Base-by-base conservation (phyloP, 345 rosid genomes). In the Sapria himalayana region DNA sequence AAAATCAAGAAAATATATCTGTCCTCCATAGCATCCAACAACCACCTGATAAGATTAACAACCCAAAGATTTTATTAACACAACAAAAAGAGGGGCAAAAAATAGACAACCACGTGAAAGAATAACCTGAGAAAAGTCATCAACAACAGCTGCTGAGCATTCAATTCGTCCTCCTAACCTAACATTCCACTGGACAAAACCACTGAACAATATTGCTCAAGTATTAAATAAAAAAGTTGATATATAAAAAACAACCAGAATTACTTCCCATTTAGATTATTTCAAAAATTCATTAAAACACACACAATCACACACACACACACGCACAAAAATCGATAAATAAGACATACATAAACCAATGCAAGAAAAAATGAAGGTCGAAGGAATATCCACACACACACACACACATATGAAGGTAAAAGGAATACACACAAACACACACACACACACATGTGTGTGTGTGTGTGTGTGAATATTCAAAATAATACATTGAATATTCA, bases 21-120 rank as follows among this genome's bases (percentile, higher is more conserved):
- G 72, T 47, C 94, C 93, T 48, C 52, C 55, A 46, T 89, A 82
- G 74, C 94, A 82, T 56, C 98, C 98, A 54, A 86, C 73, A 15
- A 78, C 91, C 36, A 86, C 80, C 97, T 78, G 62, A 45, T 21
- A 19, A 45, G 9, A 39, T 33, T n/a, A n/a, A 50, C 29, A 22
- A 25, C 54, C 43, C 20, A 17, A 25, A 37, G 4, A 41, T 43
- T 48, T 46, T 33, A 35, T 29, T 41, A 17, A 18, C n/a, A 46
- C 16, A 5, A 27, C 47, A 58, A 21, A 29, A 15, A 14, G n/a
- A n/a, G n/a, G n/a, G n/a, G n/a, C n/a, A 45, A 33, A 33, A 15
- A 33, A 49, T 43, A 54, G 13, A 39, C 25, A 41, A 24, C 35
- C 34, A 42, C 45, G 37, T 10, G 49, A 41, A n/a, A 49, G 19